Conservation (phyloP, 2,329 filamentous ascomycete species). For the Aspergillus fischeri region DNA sequence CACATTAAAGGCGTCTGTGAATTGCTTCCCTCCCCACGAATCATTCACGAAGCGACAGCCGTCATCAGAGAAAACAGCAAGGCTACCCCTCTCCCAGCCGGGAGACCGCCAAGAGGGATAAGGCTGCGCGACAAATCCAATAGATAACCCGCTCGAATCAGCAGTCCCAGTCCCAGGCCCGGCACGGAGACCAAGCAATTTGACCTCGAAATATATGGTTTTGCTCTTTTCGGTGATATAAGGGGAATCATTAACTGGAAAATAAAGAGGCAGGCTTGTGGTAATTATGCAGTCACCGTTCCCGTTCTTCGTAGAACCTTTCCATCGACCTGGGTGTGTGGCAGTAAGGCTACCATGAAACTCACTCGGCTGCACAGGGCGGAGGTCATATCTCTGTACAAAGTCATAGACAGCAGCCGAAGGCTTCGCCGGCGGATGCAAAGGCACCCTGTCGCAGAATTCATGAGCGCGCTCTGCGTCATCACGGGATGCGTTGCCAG, state of each 20-base stretch:
- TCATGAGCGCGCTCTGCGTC: constrained; percentile 54
- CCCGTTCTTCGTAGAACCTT: constrained; percentile 39
- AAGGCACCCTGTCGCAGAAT: constrained; percentile 51
- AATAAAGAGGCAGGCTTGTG: constrained; percentile 55
- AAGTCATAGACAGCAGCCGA: constrained; percentile 40
- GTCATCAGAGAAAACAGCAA: constrained; percentile 61
- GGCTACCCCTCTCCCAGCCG: constrained; percentile 59
- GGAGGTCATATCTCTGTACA: constrained; percentile 43
- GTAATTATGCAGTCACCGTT: constrained; percentile 51
- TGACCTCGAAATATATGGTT: constrained; percentile 59
- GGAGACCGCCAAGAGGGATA: constrained; percentile 61
- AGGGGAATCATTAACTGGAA: constrained; percentile 49
- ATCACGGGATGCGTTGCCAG: constrained; percentile 53
- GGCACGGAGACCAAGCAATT: constrained; percentile 42
- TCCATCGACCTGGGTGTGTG: constrained; percentile 40
- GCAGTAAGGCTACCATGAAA: constrained; percentile 38
- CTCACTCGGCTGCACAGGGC: constrained; percentile 41
- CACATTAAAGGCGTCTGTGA: constrained; percentile 49
- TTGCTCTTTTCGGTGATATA: constrained; percentile 43
- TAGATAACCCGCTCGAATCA: constrained; percentile 52
- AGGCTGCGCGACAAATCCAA: constrained; percentile 58
- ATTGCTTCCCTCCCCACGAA: constrained; percentile 56
- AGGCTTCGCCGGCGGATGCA: constrained; percentile 48
- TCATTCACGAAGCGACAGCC: constrained; percentile 61
- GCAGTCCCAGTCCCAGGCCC: constrained; percentile 26